Evolutionary conservation across 768 basidiomycete genomes (phyloP), one percentile per base, ranked within the genome.

Genomic region (Psilocybe tampanensis): DNA sequence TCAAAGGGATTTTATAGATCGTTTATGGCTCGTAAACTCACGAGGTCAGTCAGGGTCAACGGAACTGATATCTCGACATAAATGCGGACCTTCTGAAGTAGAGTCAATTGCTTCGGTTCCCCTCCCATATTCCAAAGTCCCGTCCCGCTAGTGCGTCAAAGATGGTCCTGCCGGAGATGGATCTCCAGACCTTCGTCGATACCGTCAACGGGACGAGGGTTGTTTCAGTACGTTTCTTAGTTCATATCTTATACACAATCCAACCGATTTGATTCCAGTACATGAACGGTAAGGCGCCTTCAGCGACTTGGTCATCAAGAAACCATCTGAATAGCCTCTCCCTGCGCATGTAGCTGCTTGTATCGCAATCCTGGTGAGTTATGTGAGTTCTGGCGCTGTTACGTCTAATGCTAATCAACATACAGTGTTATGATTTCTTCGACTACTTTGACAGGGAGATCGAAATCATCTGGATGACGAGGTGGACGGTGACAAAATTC

Each of bases 401-500:
- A 7, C n/a, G 2, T 39, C 1, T 19, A n/a, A 47, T 24, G 36
- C n/a, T 48, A 17, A 44, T 29, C 21, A 13, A 11, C 18, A 2
- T 32, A 4, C 41, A 58, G 56, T 24, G 45, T 12, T 58, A 44
- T 42, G 51, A 58, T 42, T 58, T 18, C 29, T 48, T 58, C 18
- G 26, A 53, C 0, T 33, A 26, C 7, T 18, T 58, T 9, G 43
- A 53, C 18, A 23, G 24, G 23, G 56, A 58, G 22, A 19, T 58
- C 8, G 22, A 41, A 22, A 47, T 24, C 3, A 53, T 58, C 5
- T 58, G 56, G 56, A 29, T n/a, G 24, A 17, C 51, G 22, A 36
- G 22, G 41, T 58, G 56, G 56, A 52, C 44, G 18, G 21, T 52
- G n/a, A 58, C 52, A 9, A 58, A 58, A 21, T 26, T 58, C 34